Evolutionary conservation across 352 stramenopile species (phyloP).

Genomic region (Pythium rhizo-oryzae): DNA sequence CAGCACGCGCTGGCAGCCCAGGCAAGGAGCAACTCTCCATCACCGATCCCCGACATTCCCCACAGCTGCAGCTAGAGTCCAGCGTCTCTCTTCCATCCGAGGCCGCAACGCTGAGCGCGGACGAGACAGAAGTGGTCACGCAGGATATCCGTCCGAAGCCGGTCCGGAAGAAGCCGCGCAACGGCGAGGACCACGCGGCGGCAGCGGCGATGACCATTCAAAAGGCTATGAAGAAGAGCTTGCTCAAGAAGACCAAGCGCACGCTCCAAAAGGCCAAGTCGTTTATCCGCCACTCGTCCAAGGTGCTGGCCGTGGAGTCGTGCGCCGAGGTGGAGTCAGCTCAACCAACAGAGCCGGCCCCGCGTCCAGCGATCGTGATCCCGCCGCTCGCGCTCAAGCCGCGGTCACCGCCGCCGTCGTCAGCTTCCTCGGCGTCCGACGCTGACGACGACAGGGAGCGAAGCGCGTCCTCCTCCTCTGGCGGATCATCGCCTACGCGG

Average conservation of each 20-base stretch:
- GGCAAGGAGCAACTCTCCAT: neutral
- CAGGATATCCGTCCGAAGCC: neutral
- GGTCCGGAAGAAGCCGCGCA: neutral
- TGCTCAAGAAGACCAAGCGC: constrained; percentile 24
- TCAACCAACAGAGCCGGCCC: neutral
- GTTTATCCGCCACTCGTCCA: constrained; percentile 49
- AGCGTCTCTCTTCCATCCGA: constrained; percentile 8
- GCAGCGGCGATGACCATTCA: constrained; percentile 47
- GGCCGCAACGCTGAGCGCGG: constrained; percentile 8
- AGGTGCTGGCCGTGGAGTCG: constrained; percentile 41
- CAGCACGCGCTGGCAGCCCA: neutral
- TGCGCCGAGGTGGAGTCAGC: neutral
- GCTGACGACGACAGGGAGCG: constrained; percentile 1
- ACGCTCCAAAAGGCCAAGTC: constrained; percentile 34
- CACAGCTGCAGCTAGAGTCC: constrained; percentile 1
- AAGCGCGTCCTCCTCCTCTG: neutral
- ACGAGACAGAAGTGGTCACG: neutral
- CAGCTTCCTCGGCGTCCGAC: constrained; percentile 3
- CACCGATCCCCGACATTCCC: neutral
- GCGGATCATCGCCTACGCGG: constrained; percentile 29
- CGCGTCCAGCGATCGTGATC: neutral
- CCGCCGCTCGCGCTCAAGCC: constrained; percentile 17
- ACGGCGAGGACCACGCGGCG: constrained; percentile 16
- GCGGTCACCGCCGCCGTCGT: neutral
- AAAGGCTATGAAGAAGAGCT: constrained; percentile 48